Percentiles rank a stretch among this genome's conserved stretches.
Evolutionary conservation across 306 rosid genomes (phyloP).

Genomic region (Mimosa bimucronata): DNA sequence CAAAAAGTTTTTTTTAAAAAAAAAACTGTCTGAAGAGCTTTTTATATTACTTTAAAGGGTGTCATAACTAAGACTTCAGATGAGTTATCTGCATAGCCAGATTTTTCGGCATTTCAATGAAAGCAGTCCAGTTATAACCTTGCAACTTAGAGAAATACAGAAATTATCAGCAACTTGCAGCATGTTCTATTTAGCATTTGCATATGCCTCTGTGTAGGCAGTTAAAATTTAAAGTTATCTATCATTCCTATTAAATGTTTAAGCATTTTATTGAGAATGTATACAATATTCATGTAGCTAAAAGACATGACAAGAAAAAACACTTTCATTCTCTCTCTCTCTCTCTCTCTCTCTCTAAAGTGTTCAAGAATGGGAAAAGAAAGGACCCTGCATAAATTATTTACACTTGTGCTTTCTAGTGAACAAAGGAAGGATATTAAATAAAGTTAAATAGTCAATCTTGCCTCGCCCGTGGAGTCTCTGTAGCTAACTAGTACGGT

Average conservation of each 20-base stretch:
- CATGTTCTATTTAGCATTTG: constrained; percentile 11
- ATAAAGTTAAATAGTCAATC: constrained; percentile 13
- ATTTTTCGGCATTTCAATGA: not conserved
- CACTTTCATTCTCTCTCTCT: not conserved
- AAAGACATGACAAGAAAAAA: not conserved
- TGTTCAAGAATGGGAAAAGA: not conserved
- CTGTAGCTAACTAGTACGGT: constrained; percentile 65
- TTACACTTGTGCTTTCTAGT: not conserved
- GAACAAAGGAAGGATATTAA: not conserved
- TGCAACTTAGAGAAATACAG: not conserved
- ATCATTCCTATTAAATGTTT: not conserved
- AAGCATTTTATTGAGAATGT: not conserved
- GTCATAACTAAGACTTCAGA: not conserved
- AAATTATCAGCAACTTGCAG: not conserved
- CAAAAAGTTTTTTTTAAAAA: constrained; percentile 21
- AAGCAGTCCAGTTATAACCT: constrained; percentile 15
- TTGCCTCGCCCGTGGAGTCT: constrained; percentile 65
- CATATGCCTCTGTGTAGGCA: not conserved
- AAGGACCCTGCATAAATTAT: not conserved
- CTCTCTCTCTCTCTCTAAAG: not conserved
- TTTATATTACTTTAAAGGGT: not conserved
- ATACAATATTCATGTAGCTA: not conserved
- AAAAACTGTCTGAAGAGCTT: not conserved
- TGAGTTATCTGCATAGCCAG: constrained; percentile 1
- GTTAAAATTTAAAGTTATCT: not conserved